Evolutionary conservation across 2,329 filamentous ascomycete species (phyloP), one percentile per base, ranked within the genome.

Genomic region (Tolypocladium sp.): DNA sequence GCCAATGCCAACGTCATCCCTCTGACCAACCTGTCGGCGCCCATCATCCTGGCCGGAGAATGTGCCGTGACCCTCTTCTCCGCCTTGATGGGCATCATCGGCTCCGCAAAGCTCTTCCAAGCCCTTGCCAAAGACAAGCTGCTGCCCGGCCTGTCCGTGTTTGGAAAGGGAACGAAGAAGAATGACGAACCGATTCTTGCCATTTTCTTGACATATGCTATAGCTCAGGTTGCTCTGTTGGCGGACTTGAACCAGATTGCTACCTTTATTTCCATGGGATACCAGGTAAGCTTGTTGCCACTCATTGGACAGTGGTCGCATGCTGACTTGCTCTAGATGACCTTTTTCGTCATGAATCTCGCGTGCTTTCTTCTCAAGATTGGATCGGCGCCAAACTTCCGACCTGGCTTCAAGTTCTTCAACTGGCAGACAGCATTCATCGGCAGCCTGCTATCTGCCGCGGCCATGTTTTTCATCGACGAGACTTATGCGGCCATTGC

Each of bases 391-490:
- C 91, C 91, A 4, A 96, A 96, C 69, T 96, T 96, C 65, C 81
- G 91, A 30, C 91, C 91, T 0, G 91, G 89, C 0, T 96, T 96
- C 72, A 89, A 91, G 68, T 93, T 92, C 69, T 96, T 96, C 75
- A 92, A 85, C 62, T 92, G 90, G 87, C 84, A 91, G 69, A 93
- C 90, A 6, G 91, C 91, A 2, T 82, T 88, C 5, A 73, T 83
- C 3, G 91, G 91, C 5, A 86, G 90, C 9, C 66, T 94, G n/a
- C 77, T 88, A 20, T 93, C 90, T 30, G 89, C 88, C 0, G 81
- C 81, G 2, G 90, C 89, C 63, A 96, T 96, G 91, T 92, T 95
- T 71, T 94, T 95, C 69, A 91, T 95, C 30, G 90, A 95, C 69
- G 88, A 88, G 35, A 80, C 91, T 0, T 93, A 92, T 65, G 91